Percentiles rank a stretch among this genome's conserved stretches.
Conservation (phyloP, 108 stramenopile species). For the Cyclostephanos invisitatus region DNA sequence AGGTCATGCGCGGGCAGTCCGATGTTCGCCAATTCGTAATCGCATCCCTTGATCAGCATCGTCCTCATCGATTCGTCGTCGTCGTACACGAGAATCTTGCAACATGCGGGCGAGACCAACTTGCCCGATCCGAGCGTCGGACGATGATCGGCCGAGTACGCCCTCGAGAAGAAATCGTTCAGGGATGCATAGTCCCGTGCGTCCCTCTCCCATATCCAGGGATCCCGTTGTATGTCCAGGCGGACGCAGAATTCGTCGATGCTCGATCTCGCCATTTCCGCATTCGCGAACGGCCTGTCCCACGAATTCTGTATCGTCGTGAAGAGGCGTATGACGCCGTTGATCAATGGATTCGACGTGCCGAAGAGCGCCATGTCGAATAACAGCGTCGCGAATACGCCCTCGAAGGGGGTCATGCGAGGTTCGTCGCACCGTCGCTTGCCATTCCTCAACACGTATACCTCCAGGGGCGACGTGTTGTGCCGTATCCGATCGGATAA, state of each 20-base stretch:
- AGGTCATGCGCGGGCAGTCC: constrained; percentile 44
- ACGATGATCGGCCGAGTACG: constrained; percentile 24
- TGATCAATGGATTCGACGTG: constrained; percentile 40
- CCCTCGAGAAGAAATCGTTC: constrained; percentile 53
- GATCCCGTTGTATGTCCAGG: constrained; percentile 31
- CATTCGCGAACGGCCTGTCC: constrained; percentile 32
- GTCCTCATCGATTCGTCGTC: constrained; percentile 32
- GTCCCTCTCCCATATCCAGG: constrained; percentile 52
- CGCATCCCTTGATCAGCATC: constrained; percentile 48
- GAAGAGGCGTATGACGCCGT: constrained; percentile 40
- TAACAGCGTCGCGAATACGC: constrained; percentile 49
- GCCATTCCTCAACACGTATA: constrained; percentile 27
- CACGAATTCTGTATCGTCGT: constrained; percentile 52
- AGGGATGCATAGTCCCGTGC: constrained; percentile 27
- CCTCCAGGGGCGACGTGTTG: constrained; percentile 27
- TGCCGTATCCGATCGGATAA: constrained; percentile 29
- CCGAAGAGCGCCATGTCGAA: constrained; percentile 58
- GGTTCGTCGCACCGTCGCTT: constrained; percentile 21
- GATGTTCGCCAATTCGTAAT: constrained; percentile 34
- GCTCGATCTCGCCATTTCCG: constrained; percentile 15
- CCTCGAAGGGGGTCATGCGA: constrained; percentile 52
- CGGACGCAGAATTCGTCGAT: constrained; percentile 39
- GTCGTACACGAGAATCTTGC: constrained; percentile 23
- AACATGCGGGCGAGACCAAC: constrained; percentile 46
- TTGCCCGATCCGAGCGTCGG: constrained; percentile 23